Base-by-base conservation (phyloP, 2,329 filamentous ascomycete genomes). In the Ascocoryne sarcoides region DNA sequence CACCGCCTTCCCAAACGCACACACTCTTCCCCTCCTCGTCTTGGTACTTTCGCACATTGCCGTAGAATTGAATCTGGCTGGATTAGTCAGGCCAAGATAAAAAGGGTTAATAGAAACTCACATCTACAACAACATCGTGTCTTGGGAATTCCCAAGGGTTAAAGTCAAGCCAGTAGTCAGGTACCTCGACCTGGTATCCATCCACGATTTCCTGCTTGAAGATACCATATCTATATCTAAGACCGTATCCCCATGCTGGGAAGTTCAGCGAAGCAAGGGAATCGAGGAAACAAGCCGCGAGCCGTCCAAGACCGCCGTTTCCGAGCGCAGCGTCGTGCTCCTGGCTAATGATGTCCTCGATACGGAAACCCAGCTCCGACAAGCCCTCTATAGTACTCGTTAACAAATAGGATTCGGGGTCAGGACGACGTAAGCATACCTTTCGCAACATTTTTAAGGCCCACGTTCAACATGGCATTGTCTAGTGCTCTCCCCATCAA, bases 181-280 rank as follows among this genome's bases (percentile, higher is more conserved):
- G 92, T 44, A 96, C 84, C 60, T 98, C 92, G 49, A 98, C 88
- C 65, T 98, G 92, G 62, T 95, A 98, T 43, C 92, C 92, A 58
- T 96, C 84, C 45, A 95, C 81, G 55, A 98, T 96, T 68, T 96
- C 92, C 69, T 98, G 92, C 70, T 96, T 96, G 79, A 98, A 98
- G 62, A 98, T 98, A 60, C 85, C 85, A 61, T 96, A 96, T 62
- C 88, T 75, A 69, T 98, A 98, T 58, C 92, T 79, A 52, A 98
- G 69, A 40, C 90, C 92, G 57, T 98, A 98, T 26, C 92, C 92
- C 92, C 92, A 98, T 15, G 92, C 92, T 8, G 92, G 86, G 62
- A 84, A 95, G 69, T 95, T 93, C 55, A 98, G 73, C 9, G 88
- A 90, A 17, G 92, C 92, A 59, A 98, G 69, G 55, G 89, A 95